Base-by-base conservation (phyloP, 257 asterid genomes). In the Perilla frutescens region DNA sequence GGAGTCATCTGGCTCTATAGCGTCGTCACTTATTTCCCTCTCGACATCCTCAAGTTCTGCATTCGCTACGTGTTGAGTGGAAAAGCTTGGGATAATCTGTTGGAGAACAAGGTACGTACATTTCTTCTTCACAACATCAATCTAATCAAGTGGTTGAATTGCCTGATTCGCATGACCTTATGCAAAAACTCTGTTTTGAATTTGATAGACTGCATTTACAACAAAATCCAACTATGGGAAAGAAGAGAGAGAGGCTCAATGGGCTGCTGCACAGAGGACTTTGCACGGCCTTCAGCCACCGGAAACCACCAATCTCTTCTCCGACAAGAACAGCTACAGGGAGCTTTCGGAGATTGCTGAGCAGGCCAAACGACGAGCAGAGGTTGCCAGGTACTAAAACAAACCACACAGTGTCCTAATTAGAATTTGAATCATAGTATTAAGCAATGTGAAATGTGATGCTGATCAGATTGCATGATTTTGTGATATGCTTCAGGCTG, bases 201-300 rank as follows among this genome's bases (percentile, higher is more conserved):
- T 45, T 49, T 10, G 4, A 49, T 56, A 92, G 97, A 91, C 89
- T 74, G 97, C 98, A 40, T 93, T 93, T 68, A 93, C 98, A 10
- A 93, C 97, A 12, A 89, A 93, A 87, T 85, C 91, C 76, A 89
- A 93, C 81, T 93, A 91, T 2, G 98, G 96, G 12, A 93, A 88
- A 80, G 97, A 89, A 74, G 96, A 93, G 85, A 90, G 98, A 67
- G 97, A 93, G 74, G 97, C 97, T 64, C 96, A 89, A 77, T 88
- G 98, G 98, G 93, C 96, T 54, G 88, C 88, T 58, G 97, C 97
- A 45, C 96, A 92, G 85, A 90, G 97, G 87, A 92, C 97, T 70
- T 51, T 92, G 65, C 97, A 92, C 43, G 97, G 97, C 29, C 97
- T 92, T 74, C 97, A 93, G 51, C 93, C 93, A 68, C 90, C 96